These are phyloP conservation scores for Comarum palustre DNA, from an alignment of 306 rosid species.

Conservation along the genomic window DNA sequence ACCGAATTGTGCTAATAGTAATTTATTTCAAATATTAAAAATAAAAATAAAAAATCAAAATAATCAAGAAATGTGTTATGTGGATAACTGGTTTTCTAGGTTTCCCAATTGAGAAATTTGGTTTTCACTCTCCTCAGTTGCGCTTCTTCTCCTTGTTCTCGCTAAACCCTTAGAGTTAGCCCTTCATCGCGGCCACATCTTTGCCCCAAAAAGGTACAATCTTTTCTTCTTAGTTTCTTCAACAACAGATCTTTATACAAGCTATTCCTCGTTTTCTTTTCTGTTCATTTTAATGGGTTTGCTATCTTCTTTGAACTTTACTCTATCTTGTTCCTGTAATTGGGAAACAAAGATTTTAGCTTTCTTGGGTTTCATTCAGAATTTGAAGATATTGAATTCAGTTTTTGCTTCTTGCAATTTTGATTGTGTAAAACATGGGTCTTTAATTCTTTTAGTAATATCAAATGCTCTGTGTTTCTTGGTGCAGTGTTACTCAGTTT, in stretches of 20 bases:
- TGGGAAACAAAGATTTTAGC: background rate
- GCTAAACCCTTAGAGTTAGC: background rate
- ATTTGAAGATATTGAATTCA: background rate
- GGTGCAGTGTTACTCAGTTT: slow-evolving; percentile 21
- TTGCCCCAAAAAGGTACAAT: slow-evolving; percentile 10
- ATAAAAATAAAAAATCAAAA: too few relatives aligned
- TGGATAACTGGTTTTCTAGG: too few relatives aligned
- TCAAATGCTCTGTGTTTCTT: slow-evolving; percentile 7
- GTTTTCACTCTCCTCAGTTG: too few relatives aligned
- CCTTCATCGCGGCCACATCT: slow-evolving; percentile 7
- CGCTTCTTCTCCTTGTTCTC: background rate
- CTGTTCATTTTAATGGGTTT: too few relatives aligned
- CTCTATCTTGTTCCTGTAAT: slow-evolving; percentile 9
- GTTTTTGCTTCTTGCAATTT: background rate
- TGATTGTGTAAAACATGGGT: background rate
- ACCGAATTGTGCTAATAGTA: too few relatives aligned
- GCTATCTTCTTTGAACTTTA: background rate
- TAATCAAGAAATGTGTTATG: too few relatives aligned
- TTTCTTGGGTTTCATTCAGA: background rate
- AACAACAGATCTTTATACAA: background rate
- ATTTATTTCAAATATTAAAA: too few relatives aligned
- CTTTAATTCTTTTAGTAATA: background rate
- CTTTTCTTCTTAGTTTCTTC: background rate
- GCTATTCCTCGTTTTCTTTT: too few relatives aligned
- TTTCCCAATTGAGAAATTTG: too few relatives aligned